Conservation (phyloP, 164 flowering plant genomes). For the Buxus sempervirens region DNA sequence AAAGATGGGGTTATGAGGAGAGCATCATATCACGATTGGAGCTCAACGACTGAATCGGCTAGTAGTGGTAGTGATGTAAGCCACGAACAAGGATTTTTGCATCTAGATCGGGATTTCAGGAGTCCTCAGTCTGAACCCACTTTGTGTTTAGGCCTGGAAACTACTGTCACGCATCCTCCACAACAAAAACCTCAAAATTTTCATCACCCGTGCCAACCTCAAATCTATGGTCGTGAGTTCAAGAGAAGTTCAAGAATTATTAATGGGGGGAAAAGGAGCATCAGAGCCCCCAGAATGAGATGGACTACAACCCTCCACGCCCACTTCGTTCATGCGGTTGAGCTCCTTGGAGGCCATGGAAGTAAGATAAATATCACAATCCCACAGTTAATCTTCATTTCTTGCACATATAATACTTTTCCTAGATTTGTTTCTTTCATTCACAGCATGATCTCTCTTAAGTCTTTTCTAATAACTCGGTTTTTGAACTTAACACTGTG, state of each 20-base stretch:
- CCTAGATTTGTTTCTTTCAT: no score
- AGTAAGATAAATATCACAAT: slow-evolving; percentile 57
- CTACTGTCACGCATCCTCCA: slow-evolving; percentile 15
- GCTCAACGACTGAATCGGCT: slow-evolving; percentile 49
- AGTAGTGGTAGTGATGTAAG: slow-evolving; percentile 70
- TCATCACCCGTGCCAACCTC: slow-evolving; percentile 43
- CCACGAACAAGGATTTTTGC: slow-evolving; percentile 49
- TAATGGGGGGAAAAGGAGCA: slow-evolving; percentile 52
- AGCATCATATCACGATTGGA: slow-evolving; percentile 27
- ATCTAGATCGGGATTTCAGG: slow-evolving; percentile 19
- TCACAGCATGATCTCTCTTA: neutral
- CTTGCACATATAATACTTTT: no score
- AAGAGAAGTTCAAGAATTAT: slow-evolving; percentile 50
- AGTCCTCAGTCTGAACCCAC: slow-evolving; percentile 24
- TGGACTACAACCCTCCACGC: slow-evolving; percentile 97
- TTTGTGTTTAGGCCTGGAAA: slow-evolving; percentile 57
- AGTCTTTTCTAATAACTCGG: neutral
- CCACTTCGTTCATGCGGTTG: slow-evolving; percentile 91
- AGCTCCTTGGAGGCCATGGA: slow-evolving; percentile 98
- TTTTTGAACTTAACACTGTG: neutral
- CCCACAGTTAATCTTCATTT: neutral
- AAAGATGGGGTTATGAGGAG: slow-evolving; percentile 20
- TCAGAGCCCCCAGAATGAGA: slow-evolving; percentile 94
- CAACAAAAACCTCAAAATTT: slow-evolving; percentile 14
- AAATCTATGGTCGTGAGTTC: slow-evolving; percentile 53